Percentiles rank a stretch among this genome's conserved stretches.
These are phyloP conservation scores for Purshia tridentata DNA, from an alignment of 306 rosid genomes.

Conservation along the genomic window DNA sequence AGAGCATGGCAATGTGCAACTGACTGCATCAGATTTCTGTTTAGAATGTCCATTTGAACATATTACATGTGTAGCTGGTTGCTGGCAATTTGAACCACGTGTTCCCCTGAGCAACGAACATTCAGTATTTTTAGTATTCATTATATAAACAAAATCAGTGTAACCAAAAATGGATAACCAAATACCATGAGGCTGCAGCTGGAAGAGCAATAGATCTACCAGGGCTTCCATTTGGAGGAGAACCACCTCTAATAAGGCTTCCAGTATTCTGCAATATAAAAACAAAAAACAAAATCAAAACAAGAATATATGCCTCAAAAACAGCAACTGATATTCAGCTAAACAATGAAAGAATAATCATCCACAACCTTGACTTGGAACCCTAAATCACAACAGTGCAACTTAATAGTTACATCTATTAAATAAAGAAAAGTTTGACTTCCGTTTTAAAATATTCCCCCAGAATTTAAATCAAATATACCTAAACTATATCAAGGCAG, in stretches of 20 bases:
- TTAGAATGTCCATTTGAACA: conserved; percentile 57
- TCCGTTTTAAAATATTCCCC: neutral
- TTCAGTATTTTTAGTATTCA: conserved; percentile 10
- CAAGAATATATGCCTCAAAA: neutral
- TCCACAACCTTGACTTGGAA: neutral
- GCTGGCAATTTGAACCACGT: conserved; percentile 54
- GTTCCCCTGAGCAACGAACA: conserved; percentile 54
- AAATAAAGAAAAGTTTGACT: neutral
- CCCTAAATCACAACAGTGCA: neutral
- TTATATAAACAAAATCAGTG: conserved; percentile 17
- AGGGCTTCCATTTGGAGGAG: conserved; percentile 71
- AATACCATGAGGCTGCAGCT: conserved; percentile 74
- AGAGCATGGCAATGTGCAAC: conserved; percentile 41
- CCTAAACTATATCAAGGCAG: neutral
- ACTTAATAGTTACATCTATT: neutral
- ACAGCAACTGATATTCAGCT: neutral
- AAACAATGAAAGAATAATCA: neutral
- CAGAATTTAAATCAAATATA: neutral
- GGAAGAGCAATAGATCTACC: conserved; percentile 59
- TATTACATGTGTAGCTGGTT: conserved; percentile 36
- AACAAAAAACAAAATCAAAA: conserved; percentile 6
- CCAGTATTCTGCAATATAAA: conserved; percentile 51
- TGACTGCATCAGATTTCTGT: conserved; percentile 47
- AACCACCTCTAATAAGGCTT: conserved; percentile 45
- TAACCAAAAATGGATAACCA: conserved; percentile 20